phyloP scores from a whole-genome alignment of 345 rosid species.

The Euphorbia peplus region DNA sequence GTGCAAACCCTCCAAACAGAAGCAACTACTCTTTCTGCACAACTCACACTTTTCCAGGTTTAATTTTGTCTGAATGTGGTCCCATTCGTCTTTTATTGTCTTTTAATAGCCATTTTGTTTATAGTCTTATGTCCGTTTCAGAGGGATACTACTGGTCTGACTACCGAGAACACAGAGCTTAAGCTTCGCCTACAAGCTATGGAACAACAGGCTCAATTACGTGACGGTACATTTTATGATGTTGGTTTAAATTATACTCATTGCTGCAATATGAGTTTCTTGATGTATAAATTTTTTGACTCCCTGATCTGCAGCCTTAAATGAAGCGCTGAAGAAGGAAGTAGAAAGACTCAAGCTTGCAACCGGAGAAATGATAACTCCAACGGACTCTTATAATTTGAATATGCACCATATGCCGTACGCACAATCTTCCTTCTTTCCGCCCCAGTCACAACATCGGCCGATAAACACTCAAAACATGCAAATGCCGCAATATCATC shows the following conservation, averaged over 20 bases:
- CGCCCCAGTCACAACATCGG: constrained; percentile 42
- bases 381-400: constrained; percentile 55
- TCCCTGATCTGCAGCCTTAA: constrained; percentile 46
- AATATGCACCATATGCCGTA: constrained; percentile 66
- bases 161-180: constrained; percentile 83
- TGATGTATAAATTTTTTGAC: not conserved
- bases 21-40: constrained; percentile 78
- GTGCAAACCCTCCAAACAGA: constrained; percentile 85
- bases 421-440: constrained; percentile 43
- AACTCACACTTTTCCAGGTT: constrained; percentile 76
- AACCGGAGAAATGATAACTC: constrained; percentile 67
- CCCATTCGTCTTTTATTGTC: no score
- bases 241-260: not conserved
- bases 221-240: constrained; percentile 55
- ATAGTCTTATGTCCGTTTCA: no score
- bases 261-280: constrained; percentile 2
- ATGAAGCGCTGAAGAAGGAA: constrained; percentile 85
- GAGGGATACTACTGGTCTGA: constrained; percentile 84
- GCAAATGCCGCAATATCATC: constrained; percentile 53
- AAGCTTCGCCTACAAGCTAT: constrained; percentile 85
- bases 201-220: constrained; percentile 87
- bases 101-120: constrained; percentile 1
- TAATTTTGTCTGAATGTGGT: not conserved
- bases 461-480: constrained; percentile 36
- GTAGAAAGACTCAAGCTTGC: constrained; percentile 75